Conservation (phyloP, 306 rosid genomes). For the Dalbergia cultrata region DNA sequence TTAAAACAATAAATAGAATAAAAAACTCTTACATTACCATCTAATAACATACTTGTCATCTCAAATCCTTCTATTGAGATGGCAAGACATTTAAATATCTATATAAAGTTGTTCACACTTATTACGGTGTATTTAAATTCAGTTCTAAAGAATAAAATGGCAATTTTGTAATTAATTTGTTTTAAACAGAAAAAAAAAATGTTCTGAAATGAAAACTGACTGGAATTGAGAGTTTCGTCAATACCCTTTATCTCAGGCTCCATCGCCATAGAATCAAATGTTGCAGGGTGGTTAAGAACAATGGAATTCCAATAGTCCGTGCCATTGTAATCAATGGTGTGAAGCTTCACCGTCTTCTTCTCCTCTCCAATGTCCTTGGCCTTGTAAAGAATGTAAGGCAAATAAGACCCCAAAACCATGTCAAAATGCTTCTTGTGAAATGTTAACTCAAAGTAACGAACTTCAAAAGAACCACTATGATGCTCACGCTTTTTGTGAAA, state of each 20-base stretch:
- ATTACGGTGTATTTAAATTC: too few species aligned
- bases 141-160: too few species aligned
- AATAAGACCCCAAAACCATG: slow-evolving; percentile 56
- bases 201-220: too few species aligned
- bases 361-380: slow-evolving; percentile 49
- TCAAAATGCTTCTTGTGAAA: slow-evolving; percentile 59
- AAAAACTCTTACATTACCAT: too few species aligned
- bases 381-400: slow-evolving; percentile 48
- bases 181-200: too few species aligned
- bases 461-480: slow-evolving; percentile 27
- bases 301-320: slow-evolving; percentile 63
- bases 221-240: background rate
- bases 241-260: slow-evolving; percentile 52
- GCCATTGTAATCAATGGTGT: slow-evolving; percentile 59
- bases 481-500: slow-evolving; percentile 17
- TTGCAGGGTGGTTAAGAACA: slow-evolving; percentile 64
- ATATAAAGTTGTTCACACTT: too few species aligned
- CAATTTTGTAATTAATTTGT: too few species aligned
- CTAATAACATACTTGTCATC: too few species aligned
- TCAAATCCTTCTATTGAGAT: too few species aligned
- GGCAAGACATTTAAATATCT: too few species aligned
- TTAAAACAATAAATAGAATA: too few species aligned
- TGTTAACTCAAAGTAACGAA: slow-evolving; percentile 56
- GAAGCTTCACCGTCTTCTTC: slow-evolving; percentile 64
- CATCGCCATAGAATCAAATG: slow-evolving; percentile 60